Percentiles rank a stretch among this genome's conserved stretches.
These are phyloP conservation scores for Saccharum officinarum DNA, from an alignment of 176 grass and related monocot genomes.

Conservation along the genomic window DNA sequence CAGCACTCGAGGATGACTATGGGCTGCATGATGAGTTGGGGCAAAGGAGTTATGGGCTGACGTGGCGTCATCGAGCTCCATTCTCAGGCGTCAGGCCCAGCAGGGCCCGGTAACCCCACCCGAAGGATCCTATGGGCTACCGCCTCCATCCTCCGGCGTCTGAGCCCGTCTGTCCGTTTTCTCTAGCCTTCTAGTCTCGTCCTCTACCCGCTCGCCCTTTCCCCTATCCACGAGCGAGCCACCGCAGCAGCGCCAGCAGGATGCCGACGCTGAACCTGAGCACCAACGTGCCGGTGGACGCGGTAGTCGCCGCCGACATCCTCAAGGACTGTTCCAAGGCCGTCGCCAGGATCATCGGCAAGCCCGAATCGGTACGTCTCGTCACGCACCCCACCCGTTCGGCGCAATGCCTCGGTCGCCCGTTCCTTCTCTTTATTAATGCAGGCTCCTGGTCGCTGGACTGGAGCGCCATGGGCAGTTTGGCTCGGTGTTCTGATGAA, in stretches of 20 bases:
- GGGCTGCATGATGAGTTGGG: too few relatives aligned
- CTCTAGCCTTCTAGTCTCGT: background rate
- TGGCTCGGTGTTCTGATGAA: background rate
- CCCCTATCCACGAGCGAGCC: conserved; percentile 14
- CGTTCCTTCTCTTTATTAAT: too few relatives aligned
- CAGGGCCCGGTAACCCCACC: background rate
- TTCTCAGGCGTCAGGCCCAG: background rate
- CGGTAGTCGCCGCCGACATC: conserved; percentile 83
- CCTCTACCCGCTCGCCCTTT: conserved; percentile 1
- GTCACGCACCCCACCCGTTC: conserved; percentile 6
- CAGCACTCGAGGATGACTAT: too few relatives aligned
- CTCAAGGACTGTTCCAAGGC: conserved; percentile 76
- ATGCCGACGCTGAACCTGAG: conserved; percentile 90
- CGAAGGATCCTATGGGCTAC: background rate
- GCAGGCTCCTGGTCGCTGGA: too few relatives aligned
- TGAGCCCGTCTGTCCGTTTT: background rate
- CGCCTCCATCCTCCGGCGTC: background rate
- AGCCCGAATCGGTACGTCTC: conserved; percentile 77
- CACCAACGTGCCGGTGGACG: conserved; percentile 94
- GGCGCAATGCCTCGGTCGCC: conserved; percentile 29
- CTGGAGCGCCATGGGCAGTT: background rate
- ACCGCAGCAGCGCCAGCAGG: background rate
- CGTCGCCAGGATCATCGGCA: conserved; percentile 86
- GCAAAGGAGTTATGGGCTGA: too few relatives aligned
- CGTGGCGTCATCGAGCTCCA: too few relatives aligned